Percentiles rank a stretch among this genome's conserved stretches.
Conservation (phyloP, 192 early-diverging fungal species). For the Podila clonocystis region DNA sequence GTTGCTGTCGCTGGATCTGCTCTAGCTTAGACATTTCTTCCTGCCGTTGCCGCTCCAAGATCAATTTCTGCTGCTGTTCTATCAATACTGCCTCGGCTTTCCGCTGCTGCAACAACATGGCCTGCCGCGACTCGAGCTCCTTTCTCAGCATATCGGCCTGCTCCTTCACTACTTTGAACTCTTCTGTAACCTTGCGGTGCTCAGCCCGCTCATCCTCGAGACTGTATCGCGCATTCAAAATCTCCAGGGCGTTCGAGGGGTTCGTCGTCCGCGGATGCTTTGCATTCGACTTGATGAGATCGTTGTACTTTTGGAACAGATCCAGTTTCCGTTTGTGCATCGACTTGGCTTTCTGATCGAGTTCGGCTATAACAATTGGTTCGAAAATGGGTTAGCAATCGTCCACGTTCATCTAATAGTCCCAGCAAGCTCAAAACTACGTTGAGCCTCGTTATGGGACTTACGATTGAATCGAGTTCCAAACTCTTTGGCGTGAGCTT, state of each 20-base stretch:
- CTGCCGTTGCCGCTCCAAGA: conserved; percentile 28
- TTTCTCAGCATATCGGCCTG: conserved; percentile 15
- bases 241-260: conserved; percentile 24
- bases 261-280: conserved; percentile 14
- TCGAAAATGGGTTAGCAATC: background rate
- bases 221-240: conserved; percentile 13
- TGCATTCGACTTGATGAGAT: conserved; percentile 13
- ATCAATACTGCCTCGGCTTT: conserved; percentile 31
- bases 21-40: conserved; percentile 24
- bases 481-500: conserved; percentile 38
- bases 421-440: background rate
- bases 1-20: conserved; percentile 9
- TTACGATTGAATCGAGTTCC: conserved; percentile 19
- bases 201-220: conserved; percentile 26
- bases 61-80: conserved; percentile 39
- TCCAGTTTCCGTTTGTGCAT: conserved; percentile 20
- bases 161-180: conserved; percentile 6
- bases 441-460: background rate
- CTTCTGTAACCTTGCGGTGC: conserved; percentile 2
- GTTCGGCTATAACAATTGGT: conserved; percentile 10
- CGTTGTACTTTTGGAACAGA: conserved; percentile 8
- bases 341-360: conserved; percentile 5
- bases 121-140: conserved; percentile 24
- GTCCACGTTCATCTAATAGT: no score
- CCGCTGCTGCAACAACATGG: conserved; percentile 18